A percentile compares a stretch with the other conserved stretches of the same genome.
Conservation (phyloP, 495 filamentous ascomycete genomes). For the Aspergillus cavernicola region DNA sequence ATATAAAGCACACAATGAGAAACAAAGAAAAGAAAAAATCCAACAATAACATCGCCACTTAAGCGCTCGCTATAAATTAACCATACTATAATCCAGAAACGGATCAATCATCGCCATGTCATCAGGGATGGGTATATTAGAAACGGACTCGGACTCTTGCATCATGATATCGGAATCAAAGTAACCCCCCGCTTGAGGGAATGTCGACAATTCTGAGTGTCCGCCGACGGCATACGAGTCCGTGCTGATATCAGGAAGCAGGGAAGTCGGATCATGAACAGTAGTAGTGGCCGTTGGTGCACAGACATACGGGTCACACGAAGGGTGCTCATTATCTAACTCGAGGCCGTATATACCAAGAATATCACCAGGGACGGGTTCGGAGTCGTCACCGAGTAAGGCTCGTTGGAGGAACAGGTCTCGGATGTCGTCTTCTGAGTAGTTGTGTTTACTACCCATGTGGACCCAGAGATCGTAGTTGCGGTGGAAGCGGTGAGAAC, state of each 20-base stretch:
- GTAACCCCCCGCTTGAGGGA: constrained; percentile 10
- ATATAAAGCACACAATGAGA: background rate
- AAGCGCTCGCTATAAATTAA: constrained; percentile 18
- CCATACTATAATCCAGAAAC: constrained; percentile 31
- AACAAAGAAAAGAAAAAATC: background rate
- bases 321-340: constrained; percentile 27
- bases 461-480: constrained; percentile 67
- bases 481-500: constrained; percentile 58
- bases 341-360: constrained; percentile 46
- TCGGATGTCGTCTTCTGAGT: constrained; percentile 48
- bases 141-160: constrained; percentile 19
- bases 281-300: background rate
- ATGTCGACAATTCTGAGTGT: background rate
- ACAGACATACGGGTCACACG: constrained; percentile 19
- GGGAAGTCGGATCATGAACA: background rate
- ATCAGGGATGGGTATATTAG: constrained; percentile 32
- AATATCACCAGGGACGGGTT: constrained; percentile 24
- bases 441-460: constrained; percentile 51
- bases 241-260: background rate
- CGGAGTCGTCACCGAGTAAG: constrained; percentile 30
- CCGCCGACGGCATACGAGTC: constrained; percentile 8
- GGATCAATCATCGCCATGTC: constrained; percentile 37
- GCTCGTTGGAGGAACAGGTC: constrained; percentile 43
- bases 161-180: constrained; percentile 28
- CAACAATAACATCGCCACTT: no score